A percentile compares a stretch with the other conserved stretches of the same genome.
Evolutionary conservation across 192 early-diverging fungal species (phyloP).

Genomic region (Podila clonocystis): DNA sequence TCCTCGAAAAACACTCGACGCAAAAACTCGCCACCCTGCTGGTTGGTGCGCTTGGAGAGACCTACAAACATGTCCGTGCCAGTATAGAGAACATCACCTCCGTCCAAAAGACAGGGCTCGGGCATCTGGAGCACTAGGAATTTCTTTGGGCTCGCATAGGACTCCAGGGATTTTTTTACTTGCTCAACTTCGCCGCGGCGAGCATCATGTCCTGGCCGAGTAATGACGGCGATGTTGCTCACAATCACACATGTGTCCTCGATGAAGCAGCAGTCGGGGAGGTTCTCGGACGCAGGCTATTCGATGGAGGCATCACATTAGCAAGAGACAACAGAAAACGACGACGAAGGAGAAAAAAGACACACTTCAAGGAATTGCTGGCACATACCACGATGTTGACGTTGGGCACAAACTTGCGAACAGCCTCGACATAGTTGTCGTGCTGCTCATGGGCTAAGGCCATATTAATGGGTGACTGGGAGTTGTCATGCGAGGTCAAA

Average conservation of each 20-base stretch:
- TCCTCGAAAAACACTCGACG: constrained; percentile 10
- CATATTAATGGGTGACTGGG: constrained; percentile 25
- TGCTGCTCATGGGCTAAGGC: constrained; percentile 37
- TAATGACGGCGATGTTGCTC: constrained; percentile 33
- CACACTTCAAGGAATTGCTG: background rate
- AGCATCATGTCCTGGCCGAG: constrained; percentile 37
- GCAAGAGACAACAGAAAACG: background rate
- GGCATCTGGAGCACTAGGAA: constrained; percentile 28
- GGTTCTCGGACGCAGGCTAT: constrained; percentile 3
- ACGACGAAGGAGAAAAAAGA: background rate
- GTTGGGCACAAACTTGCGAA: constrained; percentile 3
- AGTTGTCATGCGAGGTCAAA: constrained; percentile 7
- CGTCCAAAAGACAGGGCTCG: constrained; percentile 33
- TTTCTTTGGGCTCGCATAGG: background rate
- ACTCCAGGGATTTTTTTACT: constrained; percentile 8
- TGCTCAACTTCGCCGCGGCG: constrained; percentile 27
- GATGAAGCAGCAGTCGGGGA: constrained; percentile 53
- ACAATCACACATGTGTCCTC: constrained; percentile 51
- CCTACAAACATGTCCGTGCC: constrained; percentile 50
- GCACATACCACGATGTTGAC: constrained; percentile 3
- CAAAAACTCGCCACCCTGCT: constrained; percentile 33
- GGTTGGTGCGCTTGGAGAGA: constrained; percentile 51
- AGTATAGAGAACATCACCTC: constrained; percentile 51
- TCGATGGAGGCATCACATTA: background rate
- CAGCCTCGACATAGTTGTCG: constrained; percentile 26